Base-by-base conservation (phyloP, 2,329 filamentous ascomycete species). In the Seiridium cupressi region DNA sequence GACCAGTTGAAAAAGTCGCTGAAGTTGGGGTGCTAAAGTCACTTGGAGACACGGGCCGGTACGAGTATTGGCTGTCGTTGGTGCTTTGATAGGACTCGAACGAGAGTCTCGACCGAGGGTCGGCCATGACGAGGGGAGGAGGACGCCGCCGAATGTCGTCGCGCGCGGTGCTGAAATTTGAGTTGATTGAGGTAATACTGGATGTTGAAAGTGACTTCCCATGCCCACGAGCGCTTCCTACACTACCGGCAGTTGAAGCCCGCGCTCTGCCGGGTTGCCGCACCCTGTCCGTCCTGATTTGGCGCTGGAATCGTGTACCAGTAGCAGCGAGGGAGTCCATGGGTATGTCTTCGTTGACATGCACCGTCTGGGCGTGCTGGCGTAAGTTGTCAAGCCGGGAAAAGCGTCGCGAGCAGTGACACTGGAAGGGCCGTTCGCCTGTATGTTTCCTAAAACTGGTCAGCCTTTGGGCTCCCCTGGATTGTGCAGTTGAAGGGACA, bases 331-430 rank as follows among this genome's bases (percentile, higher is more conserved):
- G 84, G 1, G 95, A 98, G 73, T 97, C 93, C 46, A 89, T 88
- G 3, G 95, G 95, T 40, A 99, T 99, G 60, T 97, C 93, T 73
- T 98, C 95, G 73, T 98, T 97, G 60, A 96, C 91, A 73, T 99
- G 95, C 1, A 99, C 95, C 0, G 95, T 98, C 74, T 97, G 93
- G 49, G 95, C 95, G 81, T 99, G 95, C 73, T 99, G 95, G 61
- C 95, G 88, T 56, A 99, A 80, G 71, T 99, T 99, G 74, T 99
- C 94, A 51, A 98, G 84, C 54, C 94, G 87, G 8, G 95, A 98
- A 73, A 99, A 99, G 59, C 93, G 55, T 11, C 55, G 31, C 2
- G 90, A 92, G 75, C 95, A 99, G 74, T 98, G 95, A 67, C 95
- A 99, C 75, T 96, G 91, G 69, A 98, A 99, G 0, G 95, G 95